Evolutionary conservation across 2,329 filamentous ascomycete genomes (phyloP).

Genomic region (Cryphonectria radicalis): DNA sequence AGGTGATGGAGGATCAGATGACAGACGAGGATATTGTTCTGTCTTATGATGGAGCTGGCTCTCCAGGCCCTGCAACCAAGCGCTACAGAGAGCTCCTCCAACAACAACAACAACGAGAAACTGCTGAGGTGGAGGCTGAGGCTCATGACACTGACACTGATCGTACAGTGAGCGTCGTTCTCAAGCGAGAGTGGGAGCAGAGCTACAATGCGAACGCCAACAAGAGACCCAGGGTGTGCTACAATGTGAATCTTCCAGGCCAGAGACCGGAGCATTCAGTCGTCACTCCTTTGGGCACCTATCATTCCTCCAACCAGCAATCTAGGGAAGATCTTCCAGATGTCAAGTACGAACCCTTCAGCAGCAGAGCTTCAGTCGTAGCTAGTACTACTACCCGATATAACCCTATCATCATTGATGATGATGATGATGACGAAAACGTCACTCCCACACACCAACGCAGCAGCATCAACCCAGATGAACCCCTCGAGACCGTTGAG

Average conservation of each 20-base stretch:
- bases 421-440: not conserved
- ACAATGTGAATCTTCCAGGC: not conserved
- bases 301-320: not conserved
- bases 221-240: not conserved
- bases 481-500: not conserved
- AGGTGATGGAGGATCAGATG: not conserved
- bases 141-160: not conserved
- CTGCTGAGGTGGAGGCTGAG: not conserved
- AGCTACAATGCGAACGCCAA: not conserved
- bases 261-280: not conserved
- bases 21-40: not conserved
- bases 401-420: not conserved
- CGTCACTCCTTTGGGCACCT: not conserved
- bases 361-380: not conserved
- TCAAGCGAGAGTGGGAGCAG: not conserved
- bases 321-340: not conserved
- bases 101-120: not conserved
- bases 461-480: not conserved
- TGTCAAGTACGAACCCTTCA: not conserved
- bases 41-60: not conserved
- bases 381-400: not conserved
- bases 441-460: not conserved
- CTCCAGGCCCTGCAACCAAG: not conserved
- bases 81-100: not conserved
- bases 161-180: not conserved